Base-by-base conservation (phyloP, 768 basidiomycete genomes). In the Pisolithus albus region DNA sequence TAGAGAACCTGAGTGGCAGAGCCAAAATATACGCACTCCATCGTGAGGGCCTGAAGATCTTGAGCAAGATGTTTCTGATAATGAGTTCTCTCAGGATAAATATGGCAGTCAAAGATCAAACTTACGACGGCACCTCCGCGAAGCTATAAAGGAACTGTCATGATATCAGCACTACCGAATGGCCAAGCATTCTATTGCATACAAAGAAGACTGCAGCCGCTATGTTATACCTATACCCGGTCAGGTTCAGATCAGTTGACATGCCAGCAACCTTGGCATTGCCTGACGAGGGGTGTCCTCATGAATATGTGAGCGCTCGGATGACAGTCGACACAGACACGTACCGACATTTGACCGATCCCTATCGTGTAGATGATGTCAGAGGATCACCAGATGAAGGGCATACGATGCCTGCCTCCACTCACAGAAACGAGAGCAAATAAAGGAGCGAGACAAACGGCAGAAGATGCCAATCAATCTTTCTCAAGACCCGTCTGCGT, bases 211-310 rank as follows among this genome's bases (percentile, higher is more conserved):
- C 57, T 13, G 72, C 68, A 21, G 71, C 69, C 21, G 64, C 71
- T 15, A 58, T 67, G 45, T 72, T 73, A 49, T 72, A 72, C 34
- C 54, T 58, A 26, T 69, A 58, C 1, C 71, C 70, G 11, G 60
- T 51, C 21, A 72, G 65, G 19, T 69, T 24, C 42, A 72, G 56
- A 52, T 76, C 72, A 1, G 48, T 55, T 15, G 67, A 60, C 74
- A 77, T 70, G 16, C 75, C 75, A 7, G 76, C 76, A 23, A 79
- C 68, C 61, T 63, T 64, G 0, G 73, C 72, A 56, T 74, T 74
- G 44, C 73, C 73, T 74, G 6, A 32, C 13, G 19, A 23, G 40
- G n/a, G 24, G 13, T 28, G 13, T 18, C 48, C 24, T 39, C 36
- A 15, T 42, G 19, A 11, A 42, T 21, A 21, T 18, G 42, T 26